Evolutionary conservation across 345 rosid genomes (phyloP), one percentile per base, ranked within the genome.

Genomic region (Lepidium didymum): DNA sequence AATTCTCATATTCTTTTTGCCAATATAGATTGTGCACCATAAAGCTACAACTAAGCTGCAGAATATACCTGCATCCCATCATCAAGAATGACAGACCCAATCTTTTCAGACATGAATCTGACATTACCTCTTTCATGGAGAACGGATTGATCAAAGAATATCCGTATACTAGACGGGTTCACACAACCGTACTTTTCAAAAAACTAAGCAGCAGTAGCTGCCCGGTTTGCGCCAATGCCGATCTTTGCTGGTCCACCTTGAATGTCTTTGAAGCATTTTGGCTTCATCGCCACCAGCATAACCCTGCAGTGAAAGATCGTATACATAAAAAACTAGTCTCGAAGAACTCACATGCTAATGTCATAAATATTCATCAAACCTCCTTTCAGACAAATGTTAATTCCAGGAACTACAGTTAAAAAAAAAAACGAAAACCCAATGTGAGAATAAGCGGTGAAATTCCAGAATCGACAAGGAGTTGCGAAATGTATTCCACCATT

Each of bases 251-350:
- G 68, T 61, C 44, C 74, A 64, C 72, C 78, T 68, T 51, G 43
- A 49, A 88, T 85, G 96, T 79, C 92, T 85, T 38, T 73, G 67
- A 56, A 91, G 90, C 94, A 89, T 91, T 79, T 74, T 87, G 47
- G 81, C 91, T 80, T 91, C 97, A 82, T 87, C 97, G 53, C 96
- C 97, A 51, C 97, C 92, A 54, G 82, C 89, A 77, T 91, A 91
- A 68, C 97, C 97, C 97, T 86, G 44, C 49, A 70, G 34, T 37
- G 44, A 64, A 27, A 38, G 10, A 44, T 31, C 27, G 52, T 52
- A 38, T 1, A 21, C 3, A 16, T 13, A 27, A 27, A 27, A 27
- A 4, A 38, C 13, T 1, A 43, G 21, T 40, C 33, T n/a, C 3
- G 19, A 42, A 3, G 19, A 42, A 3, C 14, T 61, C 40, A 61